Conservation (phyloP, 1,284 basidiomycete genomes). For the Rhodotorula sp. region DNA sequence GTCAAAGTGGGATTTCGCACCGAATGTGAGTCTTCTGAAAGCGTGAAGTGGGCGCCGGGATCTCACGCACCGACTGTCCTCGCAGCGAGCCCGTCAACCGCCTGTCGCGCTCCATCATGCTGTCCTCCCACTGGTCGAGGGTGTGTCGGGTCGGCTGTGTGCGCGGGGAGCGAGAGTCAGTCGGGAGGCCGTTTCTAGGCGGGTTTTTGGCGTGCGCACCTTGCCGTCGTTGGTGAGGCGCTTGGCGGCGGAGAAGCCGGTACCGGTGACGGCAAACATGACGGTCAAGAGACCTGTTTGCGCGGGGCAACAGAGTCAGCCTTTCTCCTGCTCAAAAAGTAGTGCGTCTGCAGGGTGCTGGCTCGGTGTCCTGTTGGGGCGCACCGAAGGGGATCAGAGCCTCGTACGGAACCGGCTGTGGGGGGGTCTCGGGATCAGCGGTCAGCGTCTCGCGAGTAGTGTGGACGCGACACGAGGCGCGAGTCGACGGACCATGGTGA, state of each 20-base stretch:
- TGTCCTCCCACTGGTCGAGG: slow-evolving; percentile 83
- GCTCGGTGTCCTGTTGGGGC: background rate
- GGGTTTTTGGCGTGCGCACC: slow-evolving; percentile 55
- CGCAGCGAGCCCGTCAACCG: slow-evolving; percentile 81
- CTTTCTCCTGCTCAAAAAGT: background rate
- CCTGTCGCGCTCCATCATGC: slow-evolving; percentile 90
- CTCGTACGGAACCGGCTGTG: slow-evolving; percentile 83
- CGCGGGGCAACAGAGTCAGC: background rate
- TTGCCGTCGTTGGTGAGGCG: slow-evolving; percentile 82
- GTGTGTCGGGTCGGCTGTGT: slow-evolving; percentile 74
- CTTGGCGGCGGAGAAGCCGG: slow-evolving; percentile 72
- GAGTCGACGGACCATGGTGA: background rate
- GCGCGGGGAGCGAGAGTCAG: background rate
- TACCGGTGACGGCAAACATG: slow-evolving; percentile 86
- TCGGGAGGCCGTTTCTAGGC: background rate
- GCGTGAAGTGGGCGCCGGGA: background rate
- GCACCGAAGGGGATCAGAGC: slow-evolving; percentile 84
- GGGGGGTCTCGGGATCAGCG: background rate
- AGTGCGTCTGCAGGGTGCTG: background rate
- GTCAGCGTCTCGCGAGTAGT: background rate
- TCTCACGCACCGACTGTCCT: slow-evolving; percentile 71
- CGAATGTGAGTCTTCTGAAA: background rate
- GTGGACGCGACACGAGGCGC: no score
- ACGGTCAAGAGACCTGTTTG: slow-evolving; percentile 71
- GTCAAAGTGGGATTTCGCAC: no score